A percentile compares a stretch with the other conserved stretches of the same genome.
Evolutionary conservation across 2,329 filamentous ascomycete genomes (phyloP).

Genomic region (Colletotrichum tropicicola): DNA sequence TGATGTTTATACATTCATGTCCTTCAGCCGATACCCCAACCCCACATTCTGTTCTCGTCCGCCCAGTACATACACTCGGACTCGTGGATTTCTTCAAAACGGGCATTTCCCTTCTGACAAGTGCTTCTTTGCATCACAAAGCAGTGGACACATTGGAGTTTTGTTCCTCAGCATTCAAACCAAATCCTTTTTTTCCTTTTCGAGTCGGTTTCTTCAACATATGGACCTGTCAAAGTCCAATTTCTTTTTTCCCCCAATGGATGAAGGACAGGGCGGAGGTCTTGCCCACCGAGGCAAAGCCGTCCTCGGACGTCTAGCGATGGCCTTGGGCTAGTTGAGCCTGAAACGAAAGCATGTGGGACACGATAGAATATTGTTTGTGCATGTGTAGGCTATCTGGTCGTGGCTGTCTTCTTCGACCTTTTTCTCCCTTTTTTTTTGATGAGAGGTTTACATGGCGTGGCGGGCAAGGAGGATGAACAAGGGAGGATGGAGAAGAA

Average conservation of each 20-base stretch:
- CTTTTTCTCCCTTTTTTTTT: not conserved
- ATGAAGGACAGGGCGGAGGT: not conserved
- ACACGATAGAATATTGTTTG: conserved; percentile 18
- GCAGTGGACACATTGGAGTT: conserved; percentile 19
- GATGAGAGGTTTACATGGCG: not conserved
- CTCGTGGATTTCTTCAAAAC: conserved; percentile 22
- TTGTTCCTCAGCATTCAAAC: not conserved
- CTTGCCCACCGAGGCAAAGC: not conserved
- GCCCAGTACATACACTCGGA: conserved; percentile 29
- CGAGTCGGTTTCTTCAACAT: not conserved
- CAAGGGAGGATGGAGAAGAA: no score
- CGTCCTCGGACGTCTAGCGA: not conserved
- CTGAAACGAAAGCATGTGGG: conserved; percentile 18
- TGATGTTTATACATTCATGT: conserved; percentile 26
- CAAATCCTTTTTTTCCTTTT: not conserved
- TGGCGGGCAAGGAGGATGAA: not conserved
- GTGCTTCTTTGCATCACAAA: conserved; percentile 21
- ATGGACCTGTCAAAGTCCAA: not conserved
- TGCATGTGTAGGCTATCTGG: conserved; percentile 23
- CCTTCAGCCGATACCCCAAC: conserved; percentile 28
- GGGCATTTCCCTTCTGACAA: conserved; percentile 21
- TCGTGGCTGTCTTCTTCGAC: not conserved
- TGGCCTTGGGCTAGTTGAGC: not conserved
- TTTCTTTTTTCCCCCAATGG: not conserved
- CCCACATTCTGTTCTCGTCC: conserved; percentile 21